Evolutionary conservation across 1,284 basidiomycete genomes (phyloP), one percentile per base, ranked within the genome.

Genomic region (Ganoderma multipileum): DNA sequence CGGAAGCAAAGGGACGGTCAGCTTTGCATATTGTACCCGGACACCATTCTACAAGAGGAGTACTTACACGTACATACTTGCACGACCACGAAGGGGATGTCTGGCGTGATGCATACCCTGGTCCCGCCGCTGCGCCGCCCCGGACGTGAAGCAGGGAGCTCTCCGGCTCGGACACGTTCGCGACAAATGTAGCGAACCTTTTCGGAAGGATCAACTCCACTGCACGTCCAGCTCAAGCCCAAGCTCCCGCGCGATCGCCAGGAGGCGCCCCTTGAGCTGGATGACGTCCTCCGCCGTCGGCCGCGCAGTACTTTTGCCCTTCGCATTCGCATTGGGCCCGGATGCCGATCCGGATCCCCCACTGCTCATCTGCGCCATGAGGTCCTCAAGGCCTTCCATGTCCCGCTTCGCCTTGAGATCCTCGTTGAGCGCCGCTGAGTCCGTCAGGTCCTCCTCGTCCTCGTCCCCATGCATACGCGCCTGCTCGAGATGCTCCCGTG

Each of bases 311-410:
- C 3, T 8, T 3, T 3, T 73, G 47, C 23, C 20, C 58, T 41
- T 41, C 38, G 33, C 14, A 59, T 23, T n/a, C 26, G 23, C 23
- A 12, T 59, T 23, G 7, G 58, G 20, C 38, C 58, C 38, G 36
- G 36, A 36, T 20, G 9, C 57, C 14, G 42, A 42, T 44, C 42
- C 42, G 42, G 47, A 26, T 6, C 0, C 55, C 30, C n/a, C 58
- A 26, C 38, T 26, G n/a, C 81, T 81, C 74, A 89, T 76, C 54
- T 79, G 78, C 3, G 80, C 80, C 71, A 90, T 77, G 83, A 88
- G 83, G 72, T 89, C 87, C 74, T 89, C 88, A 66, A 90, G 73
- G 1, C 78, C 79, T 74, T 90, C 89, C 77, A 89, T 80, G 64
- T 84, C 79, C 63, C 81, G 77, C 72, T 84, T 86, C 66, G 84